Evolutionary conservation across 2,329 filamentous ascomycete species (phyloP).

Genomic region (Neocatenulostroma microsporum): DNA sequence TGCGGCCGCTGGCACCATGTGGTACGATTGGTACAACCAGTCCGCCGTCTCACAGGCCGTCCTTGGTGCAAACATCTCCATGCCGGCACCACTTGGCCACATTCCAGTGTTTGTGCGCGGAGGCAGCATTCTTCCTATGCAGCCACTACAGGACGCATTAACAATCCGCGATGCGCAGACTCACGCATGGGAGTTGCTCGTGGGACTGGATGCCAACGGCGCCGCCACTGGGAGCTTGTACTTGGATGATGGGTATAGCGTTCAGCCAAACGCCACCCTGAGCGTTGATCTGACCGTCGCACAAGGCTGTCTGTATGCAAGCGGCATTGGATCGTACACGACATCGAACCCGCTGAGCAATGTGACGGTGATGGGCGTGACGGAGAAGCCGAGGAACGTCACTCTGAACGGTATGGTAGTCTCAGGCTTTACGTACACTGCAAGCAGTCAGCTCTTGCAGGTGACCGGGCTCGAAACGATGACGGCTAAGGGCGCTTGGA

Average conservation of each 20-base stretch:
- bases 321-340: too few species aligned
- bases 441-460: too few species aligned
- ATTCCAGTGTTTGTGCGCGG: conserved; percentile 21
- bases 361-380: too few species aligned
- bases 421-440: too few species aligned
- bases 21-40: conserved; percentile 70
- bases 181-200: conserved; percentile 50
- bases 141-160: too few species aligned
- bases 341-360: too few species aligned
- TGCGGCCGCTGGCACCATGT: conserved; percentile 48
- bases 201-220: conserved; percentile 32
- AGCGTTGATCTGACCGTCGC: too few species aligned
- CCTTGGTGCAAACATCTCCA: conserved; percentile 31
- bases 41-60: conserved; percentile 40
- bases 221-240: conserved; percentile 56
- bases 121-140: conserved; percentile 17
- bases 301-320: too few species aligned
- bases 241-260: conserved; percentile 65
- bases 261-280: conserved; percentile 49
- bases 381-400: too few species aligned
- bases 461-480: too few species aligned
- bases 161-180: conserved; percentile 58
- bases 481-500: too few species aligned
- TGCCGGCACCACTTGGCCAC: conserved; percentile 20
- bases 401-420: too few species aligned